Evolutionary conservation across 169 alveolate species (phyloP).

Genomic region (Plasmodium malariae): DNA sequence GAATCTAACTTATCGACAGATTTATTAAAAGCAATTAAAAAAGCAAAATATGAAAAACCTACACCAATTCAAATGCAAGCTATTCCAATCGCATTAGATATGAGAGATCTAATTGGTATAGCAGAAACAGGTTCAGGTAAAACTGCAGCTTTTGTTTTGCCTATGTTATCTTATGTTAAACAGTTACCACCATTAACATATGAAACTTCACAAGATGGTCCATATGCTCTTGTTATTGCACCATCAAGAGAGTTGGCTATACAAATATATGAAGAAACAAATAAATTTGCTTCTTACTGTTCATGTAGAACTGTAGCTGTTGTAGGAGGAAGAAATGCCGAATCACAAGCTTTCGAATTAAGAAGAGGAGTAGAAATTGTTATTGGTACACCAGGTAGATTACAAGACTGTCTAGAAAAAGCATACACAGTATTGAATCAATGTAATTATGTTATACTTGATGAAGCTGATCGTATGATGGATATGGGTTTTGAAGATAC

Average conservation of each 20-base stretch:
- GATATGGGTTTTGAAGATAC: constrained; percentile 98
- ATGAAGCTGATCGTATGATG: constrained; percentile 98
- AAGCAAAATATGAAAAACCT: constrained; percentile 89
- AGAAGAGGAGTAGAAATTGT: constrained; percentile 96
- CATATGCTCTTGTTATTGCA: constrained; percentile 94
- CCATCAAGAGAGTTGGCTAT: constrained; percentile 97
- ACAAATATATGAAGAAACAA: constrained; percentile 94
- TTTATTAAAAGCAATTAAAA: constrained; percentile 84
- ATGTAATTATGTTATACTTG: constrained; percentile 95
- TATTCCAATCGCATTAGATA: constrained; percentile 94
- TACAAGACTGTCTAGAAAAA: constrained; percentile 94
- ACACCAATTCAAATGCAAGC: constrained; percentile 98
- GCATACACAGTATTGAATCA: constrained; percentile 93
- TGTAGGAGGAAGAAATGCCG: constrained; percentile 97
- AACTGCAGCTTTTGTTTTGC: constrained; percentile 97
- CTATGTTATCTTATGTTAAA: constrained; percentile 93
- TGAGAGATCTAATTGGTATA: constrained; percentile 97
- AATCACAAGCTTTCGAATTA: constrained; percentile 93
- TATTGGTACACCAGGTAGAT: constrained; percentile 99
- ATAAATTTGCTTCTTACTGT: constrained; percentile 89
- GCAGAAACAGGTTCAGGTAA: constrained; percentile 99
- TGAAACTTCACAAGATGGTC: constrained; percentile 95
- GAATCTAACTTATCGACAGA: constrained; percentile 89
- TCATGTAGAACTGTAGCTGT: constrained; percentile 92
- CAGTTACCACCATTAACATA: constrained; percentile 92